Percentiles rank a stretch among this genome's conserved stretches.
These are phyloP conservation scores for Pilatotrama ljubarskyi DNA, from an alignment of 768 basidiomycete species.

Conservation along the genomic window DNA sequence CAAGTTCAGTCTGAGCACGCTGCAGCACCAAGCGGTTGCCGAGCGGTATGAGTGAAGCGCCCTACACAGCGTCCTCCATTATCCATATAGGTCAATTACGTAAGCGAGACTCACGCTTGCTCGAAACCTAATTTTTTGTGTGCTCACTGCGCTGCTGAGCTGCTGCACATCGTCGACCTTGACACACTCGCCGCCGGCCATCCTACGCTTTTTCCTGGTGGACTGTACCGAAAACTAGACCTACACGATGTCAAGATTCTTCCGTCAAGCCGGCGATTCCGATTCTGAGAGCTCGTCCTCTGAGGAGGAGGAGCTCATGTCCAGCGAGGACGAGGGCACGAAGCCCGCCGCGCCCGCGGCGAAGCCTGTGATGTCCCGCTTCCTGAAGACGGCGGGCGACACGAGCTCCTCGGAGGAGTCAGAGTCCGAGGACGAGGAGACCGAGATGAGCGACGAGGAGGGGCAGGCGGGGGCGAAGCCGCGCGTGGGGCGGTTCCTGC, in stretches of 20 bases:
- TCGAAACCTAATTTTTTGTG: constrained; percentile 21
- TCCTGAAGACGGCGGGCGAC: constrained; percentile 65
- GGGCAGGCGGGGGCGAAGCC: constrained; percentile 41
- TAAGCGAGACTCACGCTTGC: constrained; percentile 10
- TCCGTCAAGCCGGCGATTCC: constrained; percentile 82
- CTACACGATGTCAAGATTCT: constrained; percentile 79
- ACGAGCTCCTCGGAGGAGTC: constrained; percentile 55
- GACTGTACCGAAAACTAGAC: constrained; percentile 1
- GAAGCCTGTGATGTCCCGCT: constrained; percentile 75
- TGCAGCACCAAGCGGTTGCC: too few relatives aligned
- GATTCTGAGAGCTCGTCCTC: constrained; percentile 77
- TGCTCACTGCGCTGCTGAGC: not conserved
- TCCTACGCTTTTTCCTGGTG: constrained; percentile 8
- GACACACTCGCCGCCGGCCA: constrained; percentile 10
- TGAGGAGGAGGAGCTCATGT: constrained; percentile 67
- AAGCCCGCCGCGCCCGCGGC: constrained; percentile 45
- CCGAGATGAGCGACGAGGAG: constrained; percentile 46
- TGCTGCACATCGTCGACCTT: constrained; percentile 5
- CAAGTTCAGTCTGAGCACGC: too few relatives aligned
- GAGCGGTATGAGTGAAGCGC: too few relatives aligned
- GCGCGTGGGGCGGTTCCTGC: constrained; percentile 40
- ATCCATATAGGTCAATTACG: not conserved
- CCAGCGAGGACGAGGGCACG: constrained; percentile 68
- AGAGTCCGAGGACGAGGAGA: constrained; percentile 47
- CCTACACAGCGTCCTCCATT: too few relatives aligned